These are phyloP conservation scores for Coprinellus micaceus DNA, from an alignment of 768 basidiomycete genomes.

Conservation along the genomic window DNA sequence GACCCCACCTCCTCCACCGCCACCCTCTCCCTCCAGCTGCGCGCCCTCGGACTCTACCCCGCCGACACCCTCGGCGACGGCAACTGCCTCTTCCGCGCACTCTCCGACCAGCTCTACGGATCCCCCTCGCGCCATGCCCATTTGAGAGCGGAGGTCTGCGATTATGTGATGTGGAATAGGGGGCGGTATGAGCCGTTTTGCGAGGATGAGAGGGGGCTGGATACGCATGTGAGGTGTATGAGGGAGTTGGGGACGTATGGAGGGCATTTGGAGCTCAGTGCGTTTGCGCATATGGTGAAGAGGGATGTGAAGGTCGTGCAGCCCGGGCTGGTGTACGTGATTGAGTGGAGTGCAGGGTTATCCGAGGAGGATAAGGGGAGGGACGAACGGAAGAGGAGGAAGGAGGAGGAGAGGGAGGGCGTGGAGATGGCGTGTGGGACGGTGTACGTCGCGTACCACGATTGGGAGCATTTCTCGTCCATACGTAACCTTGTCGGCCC, in stretches of 20 bases:
- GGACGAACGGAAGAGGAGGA: slow-evolving; percentile 12
- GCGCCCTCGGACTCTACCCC: slow-evolving; percentile 79
- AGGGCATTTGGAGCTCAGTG: slow-evolving; percentile 90
- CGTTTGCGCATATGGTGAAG: slow-evolving; percentile 77
- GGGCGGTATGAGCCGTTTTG: slow-evolving; percentile 83
- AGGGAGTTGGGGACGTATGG: slow-evolving; percentile 87
- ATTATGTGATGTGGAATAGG: slow-evolving; percentile 70
- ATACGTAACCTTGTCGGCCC: slow-evolving; percentile 85
- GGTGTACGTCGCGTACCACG: slow-evolving; percentile 89
- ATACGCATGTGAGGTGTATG: slow-evolving; percentile 74
- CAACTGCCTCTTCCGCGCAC: slow-evolving; percentile 89
- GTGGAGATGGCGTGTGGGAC: slow-evolving; percentile 29
- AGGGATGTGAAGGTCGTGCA: slow-evolving; percentile 90
- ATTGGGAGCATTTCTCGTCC: slow-evolving; percentile 95
- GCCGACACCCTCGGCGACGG: slow-evolving; percentile 85
- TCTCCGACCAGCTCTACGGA: slow-evolving; percentile 85
- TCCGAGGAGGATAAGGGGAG: slow-evolving; percentile 16
- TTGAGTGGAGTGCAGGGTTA: slow-evolving; percentile 67
- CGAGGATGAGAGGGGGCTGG: slow-evolving; percentile 75
- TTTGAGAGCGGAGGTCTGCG: slow-evolving; percentile 73
- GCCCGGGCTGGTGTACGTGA: slow-evolving; percentile 87
- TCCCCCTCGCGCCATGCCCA: slow-evolving; percentile 63
- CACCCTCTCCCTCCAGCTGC: slow-evolving; percentile 69
- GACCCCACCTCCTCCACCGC: slow-evolving; percentile 64
- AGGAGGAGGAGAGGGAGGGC: slow-evolving; percentile 14